Evolutionary conservation across 176 grass and related monocot genomes (phyloP), one percentile per base, ranked within the genome.

Genomic region (Eleusine coracana): DNA sequence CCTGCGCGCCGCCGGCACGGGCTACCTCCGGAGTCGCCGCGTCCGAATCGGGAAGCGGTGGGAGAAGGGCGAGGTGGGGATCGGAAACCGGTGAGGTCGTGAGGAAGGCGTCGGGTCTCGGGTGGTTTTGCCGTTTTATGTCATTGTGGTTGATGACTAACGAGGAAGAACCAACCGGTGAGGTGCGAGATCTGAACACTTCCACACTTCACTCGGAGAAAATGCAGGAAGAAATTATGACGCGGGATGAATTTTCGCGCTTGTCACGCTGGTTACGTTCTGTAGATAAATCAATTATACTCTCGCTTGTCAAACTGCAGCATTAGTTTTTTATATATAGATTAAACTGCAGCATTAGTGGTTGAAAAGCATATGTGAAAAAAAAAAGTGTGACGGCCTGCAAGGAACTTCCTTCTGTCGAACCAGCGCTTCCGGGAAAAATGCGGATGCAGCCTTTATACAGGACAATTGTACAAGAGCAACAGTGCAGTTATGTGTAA

Each of bases 81-180:
- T 49, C 74, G 74, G 71, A 49, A 5, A 71, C 37, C 41, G 60
- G 50, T 71, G 79, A 84, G 81, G 76, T 80, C 54, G 85, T 28
- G 15, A 51, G 66, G 12, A 75, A 65, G 64, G 74, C 50, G 54
- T 80, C 49, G 64, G 37, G 79, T 52, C 18, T 80, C 49, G 64
- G 37, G 79, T 52, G 70, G 25, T 81, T 12, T 25, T 46, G 59
- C 58, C 11, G 59, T 76, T 78, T 83, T 23, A 59, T 46, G 58
- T 49, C 44, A 3, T 23, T 79, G 61, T 83, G 34, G 68, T 61
- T 72, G 79, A 68, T 51, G 73, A 23, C 59, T 48, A 29, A 50
- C 69, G 61, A 29, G 31, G 70, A 36, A 28, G 5, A 50, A 73
- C 20, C 18, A 29, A 31, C 15, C 5, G 14, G 34, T 20, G 20